These are phyloP conservation scores for Rhodotorula sp. DNA, from an alignment of 1,284 basidiomycete species.

Conservation along the genomic window DNA sequence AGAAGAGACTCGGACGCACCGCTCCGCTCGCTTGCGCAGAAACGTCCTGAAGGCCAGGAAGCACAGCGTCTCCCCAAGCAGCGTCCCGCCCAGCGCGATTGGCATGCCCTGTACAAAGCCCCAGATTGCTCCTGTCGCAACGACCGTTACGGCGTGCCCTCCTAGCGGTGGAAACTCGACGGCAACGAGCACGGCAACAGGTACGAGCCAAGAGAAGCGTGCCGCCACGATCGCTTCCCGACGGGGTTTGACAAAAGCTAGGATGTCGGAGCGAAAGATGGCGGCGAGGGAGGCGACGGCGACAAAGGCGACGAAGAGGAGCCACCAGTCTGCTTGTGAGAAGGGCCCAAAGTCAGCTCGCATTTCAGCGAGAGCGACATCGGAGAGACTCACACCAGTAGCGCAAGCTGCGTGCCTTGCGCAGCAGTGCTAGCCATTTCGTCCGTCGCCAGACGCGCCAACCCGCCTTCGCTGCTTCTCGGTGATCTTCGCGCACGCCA, in stretches of 20 bases:
- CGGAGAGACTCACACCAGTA: not conserved
- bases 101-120: not conserved
- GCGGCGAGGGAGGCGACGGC: not conserved
- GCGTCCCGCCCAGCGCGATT: not conserved
- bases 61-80: not conserved
- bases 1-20: not conserved
- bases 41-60: not conserved
- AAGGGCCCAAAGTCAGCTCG: too few relatives aligned
- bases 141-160: not conserved
- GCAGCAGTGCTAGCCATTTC: not conserved
- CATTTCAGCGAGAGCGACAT: too few relatives aligned
- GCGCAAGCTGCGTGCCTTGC: not conserved
- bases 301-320: not conserved
- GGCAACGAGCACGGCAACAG: not conserved
- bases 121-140: not conserved
- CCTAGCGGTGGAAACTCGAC: not conserved
- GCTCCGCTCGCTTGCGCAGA: not conserved
- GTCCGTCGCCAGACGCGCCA: not conserved
- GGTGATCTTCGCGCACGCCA: not conserved
- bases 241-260: not conserved
- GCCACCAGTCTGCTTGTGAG: not conserved
- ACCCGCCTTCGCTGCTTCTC: not conserved
- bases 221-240: not conserved
- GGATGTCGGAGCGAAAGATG: not conserved
- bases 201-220: not conserved